Base-by-base conservation (phyloP, 495 filamentous ascomycete species). In the Podospora conica region DNA sequence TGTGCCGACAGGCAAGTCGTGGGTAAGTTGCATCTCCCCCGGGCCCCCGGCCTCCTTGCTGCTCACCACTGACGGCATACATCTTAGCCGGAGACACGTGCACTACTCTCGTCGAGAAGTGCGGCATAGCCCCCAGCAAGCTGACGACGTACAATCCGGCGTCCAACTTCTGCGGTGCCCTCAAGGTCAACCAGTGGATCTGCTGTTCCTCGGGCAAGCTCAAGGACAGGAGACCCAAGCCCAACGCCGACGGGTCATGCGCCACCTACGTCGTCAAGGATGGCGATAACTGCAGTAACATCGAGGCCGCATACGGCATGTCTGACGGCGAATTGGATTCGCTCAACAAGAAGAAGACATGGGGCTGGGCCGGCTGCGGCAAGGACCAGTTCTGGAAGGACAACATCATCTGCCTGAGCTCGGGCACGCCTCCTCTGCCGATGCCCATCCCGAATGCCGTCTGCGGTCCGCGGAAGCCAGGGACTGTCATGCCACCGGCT, bases 291-390 rank as follows among this genome's bases (percentile, higher is more conserved):
- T 81, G 79, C 69, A 7, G 15, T 10, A 31, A n/a, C n/a, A 63
- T 81, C 1, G 76, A 66, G 9, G 73, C 69, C 2, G 64, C 64
- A 3, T 56, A 75, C 66, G 63, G 68, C n/a, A 20, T 85, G 3
- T 75, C 77, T 9, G 63, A 63, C 9, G 71, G 64, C 5, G 63
- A 80, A 0, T 63, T 85, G 7, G 73, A 79, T 7, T 53, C 24
- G 0, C 79, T 66, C 61, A 85, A 85, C 72, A 75, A 74, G 23
- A 75, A 74, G 24, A 66, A 77, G 1, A 83, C 80, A 11, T 85
- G 82, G 82, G 83, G 75, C 33, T 85, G 82, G 81, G 68, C 58
- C 20, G 81, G 79, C 48, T 86, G 84, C 68, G 62, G 64, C 7
- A 28, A 53, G 10, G 61, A 65, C 8, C 29, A 55, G 10, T 65